Evolutionary conservation across 2,329 filamentous ascomycete genomes (phyloP), one percentile per base, ranked within the genome.

Genomic region (Fusarium floridanum): DNA sequence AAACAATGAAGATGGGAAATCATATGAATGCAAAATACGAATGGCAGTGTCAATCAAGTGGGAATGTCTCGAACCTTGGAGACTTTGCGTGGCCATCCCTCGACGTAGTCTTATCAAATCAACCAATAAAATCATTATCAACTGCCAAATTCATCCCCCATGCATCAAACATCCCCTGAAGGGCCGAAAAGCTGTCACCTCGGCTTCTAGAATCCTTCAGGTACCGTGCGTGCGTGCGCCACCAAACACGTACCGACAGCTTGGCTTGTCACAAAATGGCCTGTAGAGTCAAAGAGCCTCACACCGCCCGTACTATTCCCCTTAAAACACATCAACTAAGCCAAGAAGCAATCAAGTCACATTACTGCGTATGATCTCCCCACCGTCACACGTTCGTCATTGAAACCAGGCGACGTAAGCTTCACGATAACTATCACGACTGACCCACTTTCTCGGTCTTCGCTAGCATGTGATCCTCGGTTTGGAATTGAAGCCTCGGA

Each of bases 331-430:
- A 32, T 32, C 16, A 14, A 53, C 48, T 53, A 53, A 53, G 36
- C 55, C 32, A 59, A 27, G 20, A 37, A 8, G 24, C 24, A 20
- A 24, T 17, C 55, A 37, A 24, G 24, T 59, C 32, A 37, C 32
- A 11, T 39, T 37, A 10, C 27, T 27, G 24, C 27, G 27, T 27
- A 27, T 4, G 27, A 59, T 59, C 56, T 59, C 56, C 56, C 56
- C 56, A 59, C 34, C 56, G 56, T 59, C 56, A 59, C 56, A 16
- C 56, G 56, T 59, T 59, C 56, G 9, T n/a, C 16, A 24, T 22
- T 36, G 56, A 59, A 59, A 59, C 20, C 56, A 59, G 56, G 32
- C 56, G 56, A 59, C 56, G 56, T 41, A 59, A 41, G 32, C 56
- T 59, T 59, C 22, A 39, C 22, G 17, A 27, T 48, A 29, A 34